phyloP scores from a whole-genome alignment of 345 rosid species.

The Noccaea bulbosa region DNA sequence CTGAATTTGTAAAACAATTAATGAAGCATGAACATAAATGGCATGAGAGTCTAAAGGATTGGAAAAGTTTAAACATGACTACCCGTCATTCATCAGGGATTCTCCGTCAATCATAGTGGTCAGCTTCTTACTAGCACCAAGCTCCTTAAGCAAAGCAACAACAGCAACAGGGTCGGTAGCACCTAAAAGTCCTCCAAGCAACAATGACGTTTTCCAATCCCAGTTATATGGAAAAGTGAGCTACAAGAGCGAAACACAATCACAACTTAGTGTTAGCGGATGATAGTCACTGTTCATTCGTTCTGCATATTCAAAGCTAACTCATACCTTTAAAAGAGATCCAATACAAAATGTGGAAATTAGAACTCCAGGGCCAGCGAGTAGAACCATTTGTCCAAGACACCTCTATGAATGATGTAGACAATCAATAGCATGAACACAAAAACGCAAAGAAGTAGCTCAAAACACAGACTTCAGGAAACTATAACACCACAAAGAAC shows the following conservation, averaged over 20 bases:
- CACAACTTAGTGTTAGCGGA: not conserved
- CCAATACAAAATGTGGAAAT: constrained; percentile 88
- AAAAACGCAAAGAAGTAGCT: not conserved
- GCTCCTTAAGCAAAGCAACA: constrained; percentile 85
- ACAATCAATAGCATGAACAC: constrained; percentile 1
- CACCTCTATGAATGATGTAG: constrained; percentile 60
- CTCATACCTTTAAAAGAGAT: constrained; percentile 69
- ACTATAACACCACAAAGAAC: not conserved
- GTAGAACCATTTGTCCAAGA: constrained; percentile 80
- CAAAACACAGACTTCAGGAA: not conserved
- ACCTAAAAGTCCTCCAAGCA: constrained; percentile 94
- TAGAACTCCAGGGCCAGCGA: constrained; percentile 92
- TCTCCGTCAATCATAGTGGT: constrained; percentile 95
- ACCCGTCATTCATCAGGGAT: constrained; percentile 99
- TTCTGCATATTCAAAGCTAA: not conserved
- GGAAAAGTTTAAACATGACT: constrained; percentile 20
- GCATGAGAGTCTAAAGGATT: constrained; percentile 9
- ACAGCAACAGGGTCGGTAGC: constrained; percentile 99
- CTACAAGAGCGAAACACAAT: constrained; percentile 51
- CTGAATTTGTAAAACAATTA: constrained; percentile 48
- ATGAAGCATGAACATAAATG: not conserved
- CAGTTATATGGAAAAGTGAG: constrained; percentile 81
- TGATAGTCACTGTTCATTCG: not conserved
- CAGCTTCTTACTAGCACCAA: constrained; percentile 94
- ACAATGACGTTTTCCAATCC: constrained; percentile 88